Conservation (phyloP, 2,329 filamentous ascomycete genomes). For the Neonectria faginata region DNA sequence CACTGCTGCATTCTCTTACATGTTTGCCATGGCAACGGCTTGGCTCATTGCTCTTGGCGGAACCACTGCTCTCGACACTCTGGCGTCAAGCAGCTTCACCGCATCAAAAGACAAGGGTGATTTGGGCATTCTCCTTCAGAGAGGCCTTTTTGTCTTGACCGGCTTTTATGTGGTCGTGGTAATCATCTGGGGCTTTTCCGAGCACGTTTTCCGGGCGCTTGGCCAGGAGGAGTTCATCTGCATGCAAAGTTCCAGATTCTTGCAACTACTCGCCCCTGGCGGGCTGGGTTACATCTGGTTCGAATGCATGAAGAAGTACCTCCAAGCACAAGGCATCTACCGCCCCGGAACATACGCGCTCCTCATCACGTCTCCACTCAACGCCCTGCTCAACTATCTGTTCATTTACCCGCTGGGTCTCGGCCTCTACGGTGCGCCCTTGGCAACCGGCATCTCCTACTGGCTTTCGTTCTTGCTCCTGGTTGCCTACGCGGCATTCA, state of each 20-base stretch:
- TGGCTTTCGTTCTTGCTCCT: conserved; percentile 85
- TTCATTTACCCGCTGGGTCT: conserved; percentile 79
- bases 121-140: conserved; percentile 81
- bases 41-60: conserved; percentile 90
- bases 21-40: conserved; percentile 91
- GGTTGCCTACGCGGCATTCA: conserved; percentile 76
- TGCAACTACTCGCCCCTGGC: conserved; percentile 80
- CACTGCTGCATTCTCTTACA: conserved; percentile 87
- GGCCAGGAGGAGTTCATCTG: conserved; percentile 85
- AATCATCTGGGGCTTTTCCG: conserved; percentile 79
- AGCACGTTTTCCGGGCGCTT: conserved; percentile 77
- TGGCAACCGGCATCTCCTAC: conserved; percentile 87
- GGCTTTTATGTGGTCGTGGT: conserved; percentile 79
- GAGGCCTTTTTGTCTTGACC: conserved; percentile 78
- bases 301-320: conserved; percentile 85
- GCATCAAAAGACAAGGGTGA: conserved; percentile 82
- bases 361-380: conserved; percentile 83
- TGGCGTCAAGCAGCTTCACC: conserved; percentile 86
- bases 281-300: conserved; percentile 91
- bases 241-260: conserved; percentile 76
- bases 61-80: conserved; percentile 86
- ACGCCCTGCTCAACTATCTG: conserved; percentile 82
- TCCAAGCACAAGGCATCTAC: conserved; percentile 92
- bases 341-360: conserved; percentile 85
- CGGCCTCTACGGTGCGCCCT: conserved; percentile 81